A percentile compares a stretch with the other conserved stretches of the same genome.
These are phyloP conservation scores for Spergularia azorica DNA, from an alignment of 179 eudicot species.

Conservation along the genomic window DNA sequence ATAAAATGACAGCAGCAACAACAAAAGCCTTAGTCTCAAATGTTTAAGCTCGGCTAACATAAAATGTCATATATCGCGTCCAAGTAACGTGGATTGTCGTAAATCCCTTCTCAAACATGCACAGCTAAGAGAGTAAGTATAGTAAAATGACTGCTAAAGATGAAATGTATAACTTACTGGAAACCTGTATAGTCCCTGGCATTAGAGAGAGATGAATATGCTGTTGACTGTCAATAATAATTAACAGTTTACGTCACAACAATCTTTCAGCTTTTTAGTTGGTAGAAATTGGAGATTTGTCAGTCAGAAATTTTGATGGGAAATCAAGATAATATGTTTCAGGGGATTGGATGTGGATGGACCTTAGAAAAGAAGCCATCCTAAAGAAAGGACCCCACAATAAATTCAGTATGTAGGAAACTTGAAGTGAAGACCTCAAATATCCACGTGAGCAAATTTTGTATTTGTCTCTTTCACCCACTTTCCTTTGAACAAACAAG, in stretches of 20 bases:
- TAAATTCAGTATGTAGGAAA: conserved; percentile 4
- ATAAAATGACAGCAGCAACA: no score
- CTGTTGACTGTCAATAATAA: not conserved
- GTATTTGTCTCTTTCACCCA: conserved; percentile 40
- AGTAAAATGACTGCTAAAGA: not conserved
- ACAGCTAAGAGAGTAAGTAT: conserved; percentile 4
- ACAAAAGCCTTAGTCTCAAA: no score
- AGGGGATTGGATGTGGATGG: conserved; percentile 51
- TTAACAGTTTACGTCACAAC: conserved; percentile 4
- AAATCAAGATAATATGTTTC: conserved; percentile 27
- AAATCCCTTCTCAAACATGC: not conserved
- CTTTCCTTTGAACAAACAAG: not conserved
- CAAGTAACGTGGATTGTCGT: no score
- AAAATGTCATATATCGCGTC: no score
- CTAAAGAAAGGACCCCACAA: conserved; percentile 30
- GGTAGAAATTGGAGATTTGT: not conserved
- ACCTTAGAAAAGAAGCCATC: conserved; percentile 27
- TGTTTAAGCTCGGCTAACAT: no score
- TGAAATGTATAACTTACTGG: conserved; percentile 48
- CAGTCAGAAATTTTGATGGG: conserved; percentile 4
- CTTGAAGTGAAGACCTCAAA: conserved; percentile 26
- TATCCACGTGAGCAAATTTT: conserved; percentile 27
- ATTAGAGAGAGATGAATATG: conserved; percentile 38
- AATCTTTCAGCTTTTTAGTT: conserved; percentile 8
- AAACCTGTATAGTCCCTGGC: conserved; percentile 94